Evolutionary conservation across 75 land plant species (phyloP), one percentile per base, ranked within the genome.

Genomic region (Pinus tabuliformis): DNA sequence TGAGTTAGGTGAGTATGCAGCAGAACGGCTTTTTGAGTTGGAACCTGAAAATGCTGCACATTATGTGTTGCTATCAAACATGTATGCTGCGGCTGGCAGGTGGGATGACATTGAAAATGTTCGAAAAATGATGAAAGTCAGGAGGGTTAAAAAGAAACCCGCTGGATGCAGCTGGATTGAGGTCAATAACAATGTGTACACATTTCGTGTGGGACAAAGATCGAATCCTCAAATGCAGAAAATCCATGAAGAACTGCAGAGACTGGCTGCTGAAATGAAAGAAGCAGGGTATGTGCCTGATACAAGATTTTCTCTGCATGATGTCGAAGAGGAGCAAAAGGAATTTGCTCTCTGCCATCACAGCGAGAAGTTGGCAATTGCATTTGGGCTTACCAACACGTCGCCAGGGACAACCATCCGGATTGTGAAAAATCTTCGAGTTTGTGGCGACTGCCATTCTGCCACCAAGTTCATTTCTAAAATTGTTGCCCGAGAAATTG

Each of bases 161-260:
- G 8, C 52, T 6, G 86, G 84, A 17, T 81, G 86, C 64, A 87
- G 84, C 59, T 87, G 89, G 89, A 82, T 82, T 58, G 84, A 87
- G 59, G 74, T 79, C 56, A 79, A 73, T 17, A 62, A 75, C 24
- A 14, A 49, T 33, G 77, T 78, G 26, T 79, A 87, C 57, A 74
- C 78, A 0, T 88, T 88, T 75, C 77, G 80, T 60, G 79, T 84
- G 21, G 90, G 82, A 42, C 84, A 84, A 33, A 24, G 54, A 49
- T 72, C 78, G 12, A 79, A 87, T 58, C 80, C 86, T 1, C 42
- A 81, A 70, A 73, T 73, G 56, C 14, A 57, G 56, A 65, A 79
- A 20, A 78, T 87, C 2, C 26, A 73, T 74, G 33, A 14, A n/a
- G 18, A 4, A 26, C 4, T 75, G 42, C 28, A 62, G 36, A 22